Evolutionary conservation across 78 protist genomes (phyloP).

Genomic region (Chrysochromulina tobinii): DNA sequence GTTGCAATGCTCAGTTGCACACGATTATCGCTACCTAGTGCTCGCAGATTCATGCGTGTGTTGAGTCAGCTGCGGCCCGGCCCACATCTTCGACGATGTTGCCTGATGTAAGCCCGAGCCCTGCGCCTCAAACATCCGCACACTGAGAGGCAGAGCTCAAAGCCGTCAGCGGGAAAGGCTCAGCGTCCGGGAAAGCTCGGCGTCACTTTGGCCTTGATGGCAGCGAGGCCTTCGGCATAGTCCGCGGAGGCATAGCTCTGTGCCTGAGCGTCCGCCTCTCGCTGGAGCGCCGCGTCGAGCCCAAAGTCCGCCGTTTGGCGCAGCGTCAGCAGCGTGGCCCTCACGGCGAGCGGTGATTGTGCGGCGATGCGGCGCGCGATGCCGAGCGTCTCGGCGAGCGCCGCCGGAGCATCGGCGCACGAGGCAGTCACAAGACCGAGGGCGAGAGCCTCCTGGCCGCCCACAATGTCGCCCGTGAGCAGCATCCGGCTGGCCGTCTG

Average conservation of each 20-base stretch:
- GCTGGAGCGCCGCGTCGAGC: slow-evolving; percentile 52
- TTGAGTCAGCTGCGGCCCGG: too few relatives aligned
- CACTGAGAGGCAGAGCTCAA: too few relatives aligned
- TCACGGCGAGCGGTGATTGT: slow-evolving; percentile 38
- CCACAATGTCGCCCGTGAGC: slow-evolving; percentile 53
- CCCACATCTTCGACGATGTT: too few relatives aligned
- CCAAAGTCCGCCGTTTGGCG: neutral
- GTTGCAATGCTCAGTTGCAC: too few relatives aligned
- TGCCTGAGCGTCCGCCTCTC: slow-evolving; percentile 68
- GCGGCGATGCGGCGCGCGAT: slow-evolving; percentile 45
- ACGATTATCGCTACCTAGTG: too few relatives aligned
- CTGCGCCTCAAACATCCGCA: too few relatives aligned
- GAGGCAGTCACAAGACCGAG: slow-evolving; percentile 41
- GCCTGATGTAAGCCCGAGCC: too few relatives aligned
- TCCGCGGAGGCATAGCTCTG: slow-evolving; percentile 41
- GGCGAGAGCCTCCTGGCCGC: slow-evolving; percentile 57
- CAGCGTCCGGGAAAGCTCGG: too few relatives aligned
- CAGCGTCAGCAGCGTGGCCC: slow-evolving; percentile 5
- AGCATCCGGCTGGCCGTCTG: slow-evolving; percentile 55
- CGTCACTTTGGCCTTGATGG: neutral
- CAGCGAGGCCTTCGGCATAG: neutral
- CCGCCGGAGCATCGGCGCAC: slow-evolving; percentile 1
- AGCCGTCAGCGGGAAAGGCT: too few relatives aligned
- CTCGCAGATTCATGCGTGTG: too few relatives aligned
- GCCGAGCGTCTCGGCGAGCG: neutral